These are phyloP conservation scores for Adenanthera pavonina DNA, from an alignment of 306 rosid species.

Conservation along the genomic window DNA sequence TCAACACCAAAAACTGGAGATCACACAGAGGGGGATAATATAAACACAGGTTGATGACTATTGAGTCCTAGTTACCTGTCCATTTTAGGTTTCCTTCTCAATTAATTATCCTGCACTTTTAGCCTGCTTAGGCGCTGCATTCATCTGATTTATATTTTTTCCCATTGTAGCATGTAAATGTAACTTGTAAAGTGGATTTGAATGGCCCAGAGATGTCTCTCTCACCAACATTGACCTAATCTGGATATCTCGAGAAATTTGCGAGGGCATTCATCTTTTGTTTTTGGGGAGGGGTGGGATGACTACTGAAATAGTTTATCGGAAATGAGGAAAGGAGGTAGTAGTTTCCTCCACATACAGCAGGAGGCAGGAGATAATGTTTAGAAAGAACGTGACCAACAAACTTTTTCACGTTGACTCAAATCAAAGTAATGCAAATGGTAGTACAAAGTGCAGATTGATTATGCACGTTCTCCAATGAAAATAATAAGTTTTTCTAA, in stretches of 20 bases:
- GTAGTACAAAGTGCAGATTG: no score
- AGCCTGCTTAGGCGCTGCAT: neutral
- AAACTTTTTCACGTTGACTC: neutral
- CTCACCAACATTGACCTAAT: neutral
- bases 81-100: constrained; percentile 23
- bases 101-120: neutral
- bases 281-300: neutral
- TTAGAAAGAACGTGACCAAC: no score
- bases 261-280: neutral
- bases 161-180: neutral
- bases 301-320: neutral
- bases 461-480: no score
- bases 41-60: constrained; percentile 50
- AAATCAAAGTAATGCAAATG: neutral
- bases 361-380: no score
- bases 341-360: neutral
- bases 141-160: neutral
- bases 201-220: neutral
- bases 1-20: constrained; percentile 48
- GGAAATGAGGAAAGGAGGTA: neutral
- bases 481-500: no score
- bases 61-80: constrained; percentile 28
- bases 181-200: neutral
- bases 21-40: constrained; percentile 39
- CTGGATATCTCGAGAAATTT: neutral